Conservation (phyloP, 768 basidiomycete genomes). For the Pisolithus microcarpus region DNA sequence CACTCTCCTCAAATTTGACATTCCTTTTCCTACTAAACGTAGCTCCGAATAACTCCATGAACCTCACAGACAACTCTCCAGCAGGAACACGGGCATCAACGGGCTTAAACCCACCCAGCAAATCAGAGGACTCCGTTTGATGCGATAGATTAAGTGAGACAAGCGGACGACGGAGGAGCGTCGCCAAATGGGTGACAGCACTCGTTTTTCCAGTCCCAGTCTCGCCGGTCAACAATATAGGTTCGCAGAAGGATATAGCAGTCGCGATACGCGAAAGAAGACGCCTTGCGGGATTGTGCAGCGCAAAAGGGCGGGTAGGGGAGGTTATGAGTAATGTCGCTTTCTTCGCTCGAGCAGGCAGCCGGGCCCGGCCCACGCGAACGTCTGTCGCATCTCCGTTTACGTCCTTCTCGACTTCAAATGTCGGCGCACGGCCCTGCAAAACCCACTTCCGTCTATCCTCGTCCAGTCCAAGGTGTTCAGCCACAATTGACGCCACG, state of each 20-base stretch:
- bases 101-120: conserved; percentile 95
- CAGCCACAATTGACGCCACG: conserved; percentile 49
- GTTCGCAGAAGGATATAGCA: conserved; percentile 66
- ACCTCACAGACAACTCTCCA: conserved; percentile 59
- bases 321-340: conserved; percentile 26
- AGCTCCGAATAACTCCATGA: conserved; percentile 71
- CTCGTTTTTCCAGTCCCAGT: conserved; percentile 99
- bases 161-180: conserved; percentile 66
- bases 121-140: conserved; percentile 91
- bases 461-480: conserved; percentile 55
- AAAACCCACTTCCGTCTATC: conserved; percentile 72
- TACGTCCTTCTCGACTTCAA: conserved; percentile 60
- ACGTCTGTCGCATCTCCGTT: conserved; percentile 55
- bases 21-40: conserved; percentile 92
- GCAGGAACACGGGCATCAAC: conserved; percentile 80
- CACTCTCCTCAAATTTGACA: conserved; percentile 72
- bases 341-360: conserved; percentile 40
- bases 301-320: conserved; percentile 62
- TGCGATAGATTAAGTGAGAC: conserved; percentile 91
- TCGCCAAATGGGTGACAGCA: conserved; percentile 78
- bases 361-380: conserved; percentile 54
- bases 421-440: conserved; percentile 54
- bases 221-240: conserved; percentile 89
- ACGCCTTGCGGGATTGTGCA: conserved; percentile 78
- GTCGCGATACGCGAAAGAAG: conserved; percentile 77